Conservation (phyloP, 768 basidiomycete species). For the Lactifluus piperatus region DNA sequence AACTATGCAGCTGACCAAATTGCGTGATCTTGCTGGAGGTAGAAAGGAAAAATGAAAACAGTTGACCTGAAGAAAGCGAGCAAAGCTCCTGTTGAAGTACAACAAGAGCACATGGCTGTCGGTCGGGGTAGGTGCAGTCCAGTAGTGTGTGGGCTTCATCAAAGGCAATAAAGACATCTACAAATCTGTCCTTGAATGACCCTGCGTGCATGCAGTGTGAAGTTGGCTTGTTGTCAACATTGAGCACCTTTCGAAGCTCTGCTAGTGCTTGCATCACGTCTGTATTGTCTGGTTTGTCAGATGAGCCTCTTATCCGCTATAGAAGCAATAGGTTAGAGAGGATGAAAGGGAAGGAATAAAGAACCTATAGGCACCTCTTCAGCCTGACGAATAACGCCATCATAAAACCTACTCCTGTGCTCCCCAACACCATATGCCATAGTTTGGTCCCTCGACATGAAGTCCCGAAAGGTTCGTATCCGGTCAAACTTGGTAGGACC, state of each 20-base stretch:
- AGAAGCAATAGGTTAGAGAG: not conserved
- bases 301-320: not conserved
- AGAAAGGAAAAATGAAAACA: not conserved
- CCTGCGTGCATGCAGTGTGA: not conserved
- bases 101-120: not conserved
- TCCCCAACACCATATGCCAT: not conserved
- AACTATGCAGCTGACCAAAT: not conserved
- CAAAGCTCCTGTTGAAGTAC: not conserved
- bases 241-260: not conserved
- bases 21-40: not conserved
- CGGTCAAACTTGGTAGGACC: not conserved
- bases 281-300: not conserved
- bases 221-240: not conserved
- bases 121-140: not conserved
- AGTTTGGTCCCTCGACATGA: not conserved
- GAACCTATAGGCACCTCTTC: not conserved
- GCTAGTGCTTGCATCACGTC: not conserved
- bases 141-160: not conserved
- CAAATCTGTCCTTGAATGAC: not conserved
- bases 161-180: not conserved
- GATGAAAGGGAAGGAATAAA: not conserved
- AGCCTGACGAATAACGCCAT: not conserved
- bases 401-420: not conserved
- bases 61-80: not conserved
- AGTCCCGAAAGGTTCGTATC: not conserved